Conservation (phyloP, 331 rosid genomes). For the Stylosanthes scabra region DNA sequence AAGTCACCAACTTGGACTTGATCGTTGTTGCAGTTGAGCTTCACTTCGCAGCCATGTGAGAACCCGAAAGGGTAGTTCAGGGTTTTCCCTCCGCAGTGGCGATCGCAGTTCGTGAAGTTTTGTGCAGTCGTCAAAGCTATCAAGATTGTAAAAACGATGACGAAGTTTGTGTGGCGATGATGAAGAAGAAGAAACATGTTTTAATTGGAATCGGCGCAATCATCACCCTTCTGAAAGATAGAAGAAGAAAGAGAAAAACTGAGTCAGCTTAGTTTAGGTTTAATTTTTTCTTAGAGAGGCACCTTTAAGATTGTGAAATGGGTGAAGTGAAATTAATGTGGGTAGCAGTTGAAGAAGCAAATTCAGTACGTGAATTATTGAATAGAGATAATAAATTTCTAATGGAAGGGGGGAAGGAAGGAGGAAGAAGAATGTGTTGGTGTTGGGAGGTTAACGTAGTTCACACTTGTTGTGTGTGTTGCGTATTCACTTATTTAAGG, state of each 20-base stretch:
- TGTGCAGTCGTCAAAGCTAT: slow-evolving; percentile 43
- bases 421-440: neutral
- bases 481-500: neutral
- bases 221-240: slow-evolving; percentile 43
- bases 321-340: slow-evolving; percentile 40
- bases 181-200: slow-evolving; percentile 46
- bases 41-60: slow-evolving; percentile 46
- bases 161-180: slow-evolving; percentile 8
- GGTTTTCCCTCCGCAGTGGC: slow-evolving; percentile 39
- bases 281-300: neutral
- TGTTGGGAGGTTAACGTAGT: slow-evolving; percentile 22
- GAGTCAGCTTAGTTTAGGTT: neutral
- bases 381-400: slow-evolving; percentile 18
- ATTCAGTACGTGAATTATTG: slow-evolving; percentile 19
- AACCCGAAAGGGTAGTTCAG: slow-evolving; percentile 75
- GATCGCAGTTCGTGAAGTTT: neutral
- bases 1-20: slow-evolving; percentile 43
- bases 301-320: slow-evolving; percentile 47
- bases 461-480: slow-evolving; percentile 36
- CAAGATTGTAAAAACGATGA: slow-evolving; percentile 39
- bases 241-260: neutral
- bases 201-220: slow-evolving; percentile 20
- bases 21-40: slow-evolving; percentile 30
- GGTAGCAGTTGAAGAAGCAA: slow-evolving; percentile 38
- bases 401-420: neutral